phyloP scores from a whole-genome alignment of 192 early-diverging fungal species.

The Backusella morwellensis region DNA sequence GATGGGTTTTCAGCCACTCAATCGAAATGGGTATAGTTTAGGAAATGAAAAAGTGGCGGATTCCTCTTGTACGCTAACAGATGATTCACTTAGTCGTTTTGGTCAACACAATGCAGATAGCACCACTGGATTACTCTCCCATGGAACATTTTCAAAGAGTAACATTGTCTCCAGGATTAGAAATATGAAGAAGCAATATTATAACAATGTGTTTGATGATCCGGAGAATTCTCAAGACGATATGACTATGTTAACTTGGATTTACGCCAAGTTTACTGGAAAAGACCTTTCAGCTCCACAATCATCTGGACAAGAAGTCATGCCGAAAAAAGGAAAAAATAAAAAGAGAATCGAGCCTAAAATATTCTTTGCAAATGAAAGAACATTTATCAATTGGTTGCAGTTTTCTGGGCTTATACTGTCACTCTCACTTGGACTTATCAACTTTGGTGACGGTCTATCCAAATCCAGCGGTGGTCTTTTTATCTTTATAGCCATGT shows the following conservation, averaged over 20 bases:
- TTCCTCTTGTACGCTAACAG: constrained; percentile 7
- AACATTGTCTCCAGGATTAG: background rate
- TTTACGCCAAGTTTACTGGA: background rate
- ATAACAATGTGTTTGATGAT: background rate
- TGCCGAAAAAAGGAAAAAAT: constrained; percentile 7
- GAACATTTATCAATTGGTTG: constrained; percentile 82
- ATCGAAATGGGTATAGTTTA: background rate
- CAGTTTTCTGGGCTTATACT: constrained; percentile 65
- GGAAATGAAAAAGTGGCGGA: background rate
- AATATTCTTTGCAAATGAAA: constrained; percentile 87
- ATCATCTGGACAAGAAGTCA: constrained; percentile 11
- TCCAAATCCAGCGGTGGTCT: constrained; percentile 18
- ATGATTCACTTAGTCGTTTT: background rate
- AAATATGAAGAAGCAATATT: background rate
- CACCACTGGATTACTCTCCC: background rate
- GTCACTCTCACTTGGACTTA: constrained; percentile 59
- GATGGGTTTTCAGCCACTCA: background rate
- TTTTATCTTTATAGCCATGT: constrained; percentile 26
- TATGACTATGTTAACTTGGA: background rate
- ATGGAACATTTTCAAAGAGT: background rate
- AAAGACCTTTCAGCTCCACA: constrained; percentile 8
- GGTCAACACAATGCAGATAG: background rate
- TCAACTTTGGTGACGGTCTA: constrained; percentile 57
- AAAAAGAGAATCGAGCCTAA: constrained; percentile 51
- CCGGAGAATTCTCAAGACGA: background rate